Evolutionary conservation across 106 monocot genomes (phyloP).

Genomic region (Allium fistulosum): DNA sequence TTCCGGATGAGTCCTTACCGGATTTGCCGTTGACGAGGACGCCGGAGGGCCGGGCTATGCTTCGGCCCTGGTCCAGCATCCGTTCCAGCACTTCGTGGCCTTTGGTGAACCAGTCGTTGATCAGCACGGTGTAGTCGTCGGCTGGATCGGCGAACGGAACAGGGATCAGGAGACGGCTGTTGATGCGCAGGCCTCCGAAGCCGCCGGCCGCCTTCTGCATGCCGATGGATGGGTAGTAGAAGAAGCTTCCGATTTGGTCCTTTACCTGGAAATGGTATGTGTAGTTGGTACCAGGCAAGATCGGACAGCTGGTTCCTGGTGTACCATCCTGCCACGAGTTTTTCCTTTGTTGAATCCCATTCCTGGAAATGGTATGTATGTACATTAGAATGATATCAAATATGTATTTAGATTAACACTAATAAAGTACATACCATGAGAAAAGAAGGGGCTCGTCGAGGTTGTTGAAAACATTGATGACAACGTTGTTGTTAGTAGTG

Average conservation of each 20-base stretch:
- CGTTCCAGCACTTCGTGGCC: constrained; percentile 27
- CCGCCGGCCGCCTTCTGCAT: constrained; percentile 57
- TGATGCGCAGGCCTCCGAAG: constrained; percentile 45
- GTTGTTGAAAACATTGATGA: constrained; percentile 24
- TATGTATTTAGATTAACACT: no score
- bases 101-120: constrained; percentile 51
- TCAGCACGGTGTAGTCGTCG: constrained; percentile 48
- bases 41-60: constrained; percentile 41
- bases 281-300: constrained; percentile 27
- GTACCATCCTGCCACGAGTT: constrained; percentile 61
- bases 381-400: no score
- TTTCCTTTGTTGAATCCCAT: constrained; percentile 64
- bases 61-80: constrained; percentile 30
- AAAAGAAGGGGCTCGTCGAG: constrained; percentile 25
- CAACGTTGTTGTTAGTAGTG: constrained; percentile 29
- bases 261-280: constrained; percentile 74
- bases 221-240: constrained; percentile 52
- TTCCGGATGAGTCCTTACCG: constrained; percentile 28
- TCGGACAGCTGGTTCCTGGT: constrained; percentile 45
- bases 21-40: constrained; percentile 46
- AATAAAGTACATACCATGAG: constrained; percentile 6
- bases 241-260: constrained; percentile 62
- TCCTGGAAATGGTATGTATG: constrained; percentile 13
- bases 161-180: constrained; percentile 55
- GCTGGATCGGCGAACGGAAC: constrained; percentile 47